Conservation (phyloP, 1,284 basidiomycete genomes). For the Farysia itapuensis region DNA sequence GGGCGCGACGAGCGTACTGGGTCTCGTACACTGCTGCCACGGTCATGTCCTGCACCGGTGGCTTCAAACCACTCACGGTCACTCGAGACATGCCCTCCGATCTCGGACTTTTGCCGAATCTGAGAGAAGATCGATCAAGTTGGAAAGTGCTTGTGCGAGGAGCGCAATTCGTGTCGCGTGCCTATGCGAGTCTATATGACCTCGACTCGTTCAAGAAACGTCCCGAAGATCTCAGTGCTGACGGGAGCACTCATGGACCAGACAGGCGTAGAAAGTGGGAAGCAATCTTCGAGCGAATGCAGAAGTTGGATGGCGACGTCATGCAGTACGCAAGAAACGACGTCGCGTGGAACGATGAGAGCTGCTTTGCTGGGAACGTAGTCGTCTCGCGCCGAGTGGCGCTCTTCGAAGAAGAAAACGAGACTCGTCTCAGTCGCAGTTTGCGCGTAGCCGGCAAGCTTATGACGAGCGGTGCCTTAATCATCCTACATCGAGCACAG, state of each 20-base stretch:
- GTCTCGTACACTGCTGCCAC: slow-evolving; percentile 42
- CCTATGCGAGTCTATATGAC: slow-evolving; percentile 41
- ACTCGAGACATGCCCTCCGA: slow-evolving; percentile 38
- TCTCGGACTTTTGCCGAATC: slow-evolving; percentile 35
- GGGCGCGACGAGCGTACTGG: slow-evolving; percentile 49
- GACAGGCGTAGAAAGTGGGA: slow-evolving; percentile 28
- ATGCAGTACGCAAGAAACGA: slow-evolving; percentile 42
- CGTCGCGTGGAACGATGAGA: slow-evolving; percentile 36
- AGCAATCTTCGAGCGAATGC: slow-evolving; percentile 45
- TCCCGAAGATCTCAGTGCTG: slow-evolving; percentile 17
- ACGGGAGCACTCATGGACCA: slow-evolving; percentile 14
- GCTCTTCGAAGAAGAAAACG: slow-evolving; percentile 39
- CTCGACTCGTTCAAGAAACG: slow-evolving; percentile 39
- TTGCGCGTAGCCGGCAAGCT: slow-evolving; percentile 42
- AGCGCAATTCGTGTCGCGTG: slow-evolving; percentile 43
- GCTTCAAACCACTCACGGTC: slow-evolving; percentile 39
- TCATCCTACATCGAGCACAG: slow-evolving; percentile 49
- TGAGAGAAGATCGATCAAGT: slow-evolving; percentile 32
- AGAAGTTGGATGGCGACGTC: slow-evolving; percentile 44
- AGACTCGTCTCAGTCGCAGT: slow-evolving; percentile 31
- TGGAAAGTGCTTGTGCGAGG: slow-evolving; percentile 49
- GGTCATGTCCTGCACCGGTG: slow-evolving; percentile 47
- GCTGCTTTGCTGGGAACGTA: slow-evolving; percentile 27
- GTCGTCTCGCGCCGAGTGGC: slow-evolving; percentile 20
- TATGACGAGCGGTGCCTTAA: slow-evolving; percentile 48